Conservation (phyloP, 345 rosid genomes). For the Toxicodendron radicans region DNA sequence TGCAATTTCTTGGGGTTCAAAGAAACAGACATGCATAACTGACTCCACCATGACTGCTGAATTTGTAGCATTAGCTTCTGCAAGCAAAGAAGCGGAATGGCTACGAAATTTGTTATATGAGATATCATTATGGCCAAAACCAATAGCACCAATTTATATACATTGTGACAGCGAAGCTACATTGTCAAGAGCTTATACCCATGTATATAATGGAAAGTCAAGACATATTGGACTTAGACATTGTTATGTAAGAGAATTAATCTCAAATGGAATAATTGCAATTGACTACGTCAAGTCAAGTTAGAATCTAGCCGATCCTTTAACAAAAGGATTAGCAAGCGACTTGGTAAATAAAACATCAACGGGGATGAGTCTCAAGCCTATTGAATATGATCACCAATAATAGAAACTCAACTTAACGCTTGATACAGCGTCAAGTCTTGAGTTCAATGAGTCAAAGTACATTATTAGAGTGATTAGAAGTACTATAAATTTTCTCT, state of each 20-base stretch:
- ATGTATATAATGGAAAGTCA: neutral
- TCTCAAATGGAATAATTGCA: neutral
- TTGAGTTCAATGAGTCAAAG: too few relatives aligned
- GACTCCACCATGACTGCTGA: neutral
- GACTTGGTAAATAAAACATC: neutral
- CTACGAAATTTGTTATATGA: too few relatives aligned
- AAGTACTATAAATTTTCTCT: too few relatives aligned
- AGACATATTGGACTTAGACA: neutral
- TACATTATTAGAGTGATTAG: too few relatives aligned
- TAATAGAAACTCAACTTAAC: too few relatives aligned
- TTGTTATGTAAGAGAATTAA: neutral
- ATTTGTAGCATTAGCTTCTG: too few relatives aligned
- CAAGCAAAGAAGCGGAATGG: too few relatives aligned
- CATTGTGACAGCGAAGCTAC: neutral
- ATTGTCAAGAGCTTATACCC: too few relatives aligned
- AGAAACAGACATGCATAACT: neutral
- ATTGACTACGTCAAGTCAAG: neutral
- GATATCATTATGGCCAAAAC: too few relatives aligned
- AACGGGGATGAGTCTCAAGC: neutral
- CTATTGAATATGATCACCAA: too few relatives aligned
- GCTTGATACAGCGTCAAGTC: too few relatives aligned
- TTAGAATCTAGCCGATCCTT: neutral
- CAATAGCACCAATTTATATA: neutral
- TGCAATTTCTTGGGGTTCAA: neutral
- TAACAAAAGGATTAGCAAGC: neutral